phyloP scores from a whole-genome alignment of 2,329 filamentous ascomycete species.

The Lecanicillium sp. region DNA sequence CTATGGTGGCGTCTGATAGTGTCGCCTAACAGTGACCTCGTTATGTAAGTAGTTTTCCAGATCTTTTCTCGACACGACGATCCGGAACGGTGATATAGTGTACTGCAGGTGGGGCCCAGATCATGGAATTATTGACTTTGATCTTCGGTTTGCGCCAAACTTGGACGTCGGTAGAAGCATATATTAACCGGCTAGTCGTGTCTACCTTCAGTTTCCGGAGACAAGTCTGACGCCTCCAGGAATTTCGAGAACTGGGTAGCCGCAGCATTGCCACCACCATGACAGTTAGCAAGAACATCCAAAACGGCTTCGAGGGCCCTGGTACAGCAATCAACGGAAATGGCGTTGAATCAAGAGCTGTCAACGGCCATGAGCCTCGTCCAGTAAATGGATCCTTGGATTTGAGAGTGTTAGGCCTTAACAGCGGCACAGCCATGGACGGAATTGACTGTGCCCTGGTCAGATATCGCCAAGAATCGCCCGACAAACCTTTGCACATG shows the following conservation, averaged over 20 bases:
- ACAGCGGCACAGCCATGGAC: conserved; percentile 43
- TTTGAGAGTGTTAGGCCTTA: conserved; percentile 41
- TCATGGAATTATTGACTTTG: too few species aligned
- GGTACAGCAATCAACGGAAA: background rate
- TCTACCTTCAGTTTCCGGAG: too few species aligned
- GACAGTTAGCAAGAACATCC: conserved; percentile 1
- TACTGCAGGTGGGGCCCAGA: too few species aligned
- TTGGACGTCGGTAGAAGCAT: too few species aligned
- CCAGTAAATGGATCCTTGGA: conserved; percentile 25
- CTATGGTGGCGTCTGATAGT: too few species aligned
- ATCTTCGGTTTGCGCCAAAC: too few species aligned
- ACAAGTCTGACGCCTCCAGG: too few species aligned
- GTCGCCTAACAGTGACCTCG: too few species aligned
- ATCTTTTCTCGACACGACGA: too few species aligned
- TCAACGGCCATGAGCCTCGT: conserved; percentile 7
- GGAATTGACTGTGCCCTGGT: conserved; percentile 50
- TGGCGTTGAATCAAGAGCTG: conserved; percentile 1
- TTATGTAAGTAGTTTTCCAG: too few species aligned
- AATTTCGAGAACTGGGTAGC: conserved; percentile 2
- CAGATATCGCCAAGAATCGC: conserved; percentile 43
- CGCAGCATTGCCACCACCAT: conserved; percentile 3
- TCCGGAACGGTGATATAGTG: too few species aligned
- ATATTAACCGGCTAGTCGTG: too few species aligned
- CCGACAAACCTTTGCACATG: conserved; percentile 42
- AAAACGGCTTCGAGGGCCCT: conserved; percentile 4